Percentiles rank a stretch among this genome's conserved stretches.
phyloP scores from a whole-genome alignment of 1,139 yeast species.

The Hemisphaericaspora lyxosophila region DNA sequence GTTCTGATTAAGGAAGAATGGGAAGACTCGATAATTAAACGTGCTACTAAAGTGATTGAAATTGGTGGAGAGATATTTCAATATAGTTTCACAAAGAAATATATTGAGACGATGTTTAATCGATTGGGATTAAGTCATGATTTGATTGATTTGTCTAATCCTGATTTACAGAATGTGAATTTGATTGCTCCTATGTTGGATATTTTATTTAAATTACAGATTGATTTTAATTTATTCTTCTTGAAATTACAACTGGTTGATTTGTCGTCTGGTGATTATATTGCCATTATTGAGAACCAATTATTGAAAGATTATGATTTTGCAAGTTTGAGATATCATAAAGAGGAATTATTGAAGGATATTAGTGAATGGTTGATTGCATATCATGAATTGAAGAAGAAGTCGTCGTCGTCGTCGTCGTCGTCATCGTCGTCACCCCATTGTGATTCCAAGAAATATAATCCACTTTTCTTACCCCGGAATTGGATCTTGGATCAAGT shows the following conservation, averaged over 20 bases:
- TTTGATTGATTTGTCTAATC: slow-evolving; percentile 35
- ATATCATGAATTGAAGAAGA: slow-evolving; percentile 38
- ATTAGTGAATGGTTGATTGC: slow-evolving; percentile 40
- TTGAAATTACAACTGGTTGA: slow-evolving; percentile 52
- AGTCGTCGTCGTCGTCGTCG: slow-evolving; percentile 24
- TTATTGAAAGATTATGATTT: slow-evolving; percentile 20
- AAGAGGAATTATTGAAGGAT: slow-evolving; percentile 32
- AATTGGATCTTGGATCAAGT: slow-evolving; percentile 89
- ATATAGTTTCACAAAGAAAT: slow-evolving; percentile 56
- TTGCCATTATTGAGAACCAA: slow-evolving; percentile 27
- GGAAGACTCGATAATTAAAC: slow-evolving; percentile 50
- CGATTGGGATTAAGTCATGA: slow-evolving; percentile 63
- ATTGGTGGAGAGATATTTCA: slow-evolving; percentile 67
- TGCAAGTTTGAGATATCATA: slow-evolving; percentile 24
- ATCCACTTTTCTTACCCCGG: slow-evolving; percentile 82
- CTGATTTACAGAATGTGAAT: slow-evolving; percentile 40
- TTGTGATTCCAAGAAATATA: slow-evolving; percentile 47
- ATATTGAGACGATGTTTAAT: slow-evolving; percentile 57
- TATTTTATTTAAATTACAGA: slow-evolving; percentile 57
- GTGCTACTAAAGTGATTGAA: slow-evolving; percentile 69
- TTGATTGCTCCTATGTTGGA: slow-evolving; percentile 62
- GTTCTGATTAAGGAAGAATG: slow-evolving; percentile 45
- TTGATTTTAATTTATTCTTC: slow-evolving; percentile 83
- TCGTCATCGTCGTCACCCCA: no score
- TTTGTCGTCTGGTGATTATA: slow-evolving; percentile 17